Evolutionary conservation across 1,284 basidiomycete species (phyloP).

Genomic region (Cutaneotrichosporon sp.): DNA sequence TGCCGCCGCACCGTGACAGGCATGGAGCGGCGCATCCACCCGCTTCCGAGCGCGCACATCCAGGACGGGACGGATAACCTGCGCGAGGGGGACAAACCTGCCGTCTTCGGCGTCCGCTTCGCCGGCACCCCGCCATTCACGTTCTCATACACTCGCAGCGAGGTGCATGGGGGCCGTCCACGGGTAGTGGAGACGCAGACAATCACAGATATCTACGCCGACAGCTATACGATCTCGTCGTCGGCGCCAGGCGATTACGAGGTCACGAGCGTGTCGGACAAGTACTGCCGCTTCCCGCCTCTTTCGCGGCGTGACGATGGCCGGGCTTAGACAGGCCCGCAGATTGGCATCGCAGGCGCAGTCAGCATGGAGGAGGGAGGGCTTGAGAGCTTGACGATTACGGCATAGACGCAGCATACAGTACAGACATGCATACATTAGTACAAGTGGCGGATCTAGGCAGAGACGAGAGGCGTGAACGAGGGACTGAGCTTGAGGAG

Average conservation of each 20-base stretch:
- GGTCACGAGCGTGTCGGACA: constrained; percentile 81
- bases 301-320: constrained; percentile 15
- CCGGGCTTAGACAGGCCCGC: neutral
- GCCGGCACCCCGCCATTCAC: constrained; percentile 89
- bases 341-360: too few relatives aligned
- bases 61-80: constrained; percentile 84
- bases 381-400: neutral
- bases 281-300: constrained; percentile 75
- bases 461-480: constrained; percentile 16
- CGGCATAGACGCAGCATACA: neutral
- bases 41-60: constrained; percentile 80
- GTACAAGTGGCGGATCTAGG: neutral
- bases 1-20: constrained; percentile 76
- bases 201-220: constrained; percentile 68
- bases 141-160: constrained; percentile 80
- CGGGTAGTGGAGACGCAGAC: constrained; percentile 76
- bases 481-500: constrained; percentile 12
- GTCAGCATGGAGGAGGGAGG: too few relatives aligned
- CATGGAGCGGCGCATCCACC: constrained; percentile 70
- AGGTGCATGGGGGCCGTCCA: constrained; percentile 23
- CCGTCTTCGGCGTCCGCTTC: constrained; percentile 76
- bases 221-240: constrained; percentile 81
- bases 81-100: constrained; percentile 87
- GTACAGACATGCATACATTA: constrained; percentile 7
- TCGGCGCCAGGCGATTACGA: constrained; percentile 68